Base-by-base conservation (phyloP, 2,329 filamentous ascomycete species). In the Talaromyces pinophilus region DNA sequence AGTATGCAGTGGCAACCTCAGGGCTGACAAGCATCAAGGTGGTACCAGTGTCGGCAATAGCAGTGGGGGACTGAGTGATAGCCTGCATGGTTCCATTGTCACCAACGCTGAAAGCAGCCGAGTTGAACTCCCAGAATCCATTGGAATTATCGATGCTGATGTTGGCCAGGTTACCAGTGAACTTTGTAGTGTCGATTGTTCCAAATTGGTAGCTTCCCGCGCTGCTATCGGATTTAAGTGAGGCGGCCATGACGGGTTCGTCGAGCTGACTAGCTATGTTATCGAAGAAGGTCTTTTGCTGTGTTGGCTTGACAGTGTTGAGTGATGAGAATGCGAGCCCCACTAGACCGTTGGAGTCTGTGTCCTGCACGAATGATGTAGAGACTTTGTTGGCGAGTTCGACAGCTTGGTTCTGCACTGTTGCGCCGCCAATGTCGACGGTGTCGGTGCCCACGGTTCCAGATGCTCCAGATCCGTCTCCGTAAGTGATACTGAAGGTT, bases 151-250 rank as follows among this genome's bases (percentile, higher is more conserved):
- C 85, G 68, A 92, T 82, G 10, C 84, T 80, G 22, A 88, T 82
- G 74, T 88, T 92, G 25, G 82, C 78, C 71, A 93, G 83, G 3
- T 83, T 72, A 40, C 90, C 90, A 1, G 76, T 81, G 76, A 90
- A 90, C 71, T 90, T 87, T 65, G 79, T 79, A 1, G 72, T 74
- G 74, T 93, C 89, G 72, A 93, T 88, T 71, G 78, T 83, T 67
- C 91, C 91, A 72, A 93, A 93, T 73, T 92, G 88, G 79, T 92
- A 93, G 35, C 85, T 83, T 55, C 90, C 90, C 2, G 82, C 80
- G 17, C 82, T 81, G 67, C 84, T 82, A 15, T 62, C 63, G 69
- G 85, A 83, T 72, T 86, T 86, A 54, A 94, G 82, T 67, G 90
- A 85, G 28, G 88, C 90, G 0, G 90, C 91, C 78, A 93, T 90